Conservation (phyloP, 2,329 filamentous ascomycete species). For the Penicillium hesseltinei region DNA sequence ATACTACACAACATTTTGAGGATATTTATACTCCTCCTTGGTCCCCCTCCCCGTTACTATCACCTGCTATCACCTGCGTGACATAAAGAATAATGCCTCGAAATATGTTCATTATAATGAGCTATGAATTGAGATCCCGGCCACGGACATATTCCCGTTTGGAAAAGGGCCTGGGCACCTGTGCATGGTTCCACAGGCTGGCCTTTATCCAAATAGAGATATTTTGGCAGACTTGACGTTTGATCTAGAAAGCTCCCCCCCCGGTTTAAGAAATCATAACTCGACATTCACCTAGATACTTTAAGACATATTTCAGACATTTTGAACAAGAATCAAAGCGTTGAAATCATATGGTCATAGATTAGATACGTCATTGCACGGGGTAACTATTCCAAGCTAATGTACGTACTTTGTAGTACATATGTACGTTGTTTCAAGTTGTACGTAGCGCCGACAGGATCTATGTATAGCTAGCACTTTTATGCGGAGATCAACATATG, state of each 20-base stretch:
- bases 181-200: background rate
- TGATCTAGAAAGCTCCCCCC: background rate
- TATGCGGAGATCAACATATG: background rate
- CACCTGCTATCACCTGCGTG: background rate
- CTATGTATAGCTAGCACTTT: background rate
- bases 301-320: background rate
- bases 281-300: background rate
- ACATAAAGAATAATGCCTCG: background rate
- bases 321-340: background rate
- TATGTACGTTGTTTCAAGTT: background rate
- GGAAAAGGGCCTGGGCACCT: background rate
- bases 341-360: background rate
- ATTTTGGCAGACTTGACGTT: background rate
- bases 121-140: background rate
- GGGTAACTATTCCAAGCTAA: background rate
- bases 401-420: background rate
- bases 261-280: background rate
- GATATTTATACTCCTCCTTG: slow-evolving; percentile 1
- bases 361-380: background rate
- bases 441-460: background rate
- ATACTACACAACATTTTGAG: background rate
- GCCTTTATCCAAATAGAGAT: background rate
- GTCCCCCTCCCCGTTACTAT: background rate
- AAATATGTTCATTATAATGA: background rate
- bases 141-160: background rate